A percentile compares a stretch with the other conserved stretches of the same genome.
Evolutionary conservation across 176 grass and related monocot species (phyloP).

Genomic region (Pharus latifolius): DNA sequence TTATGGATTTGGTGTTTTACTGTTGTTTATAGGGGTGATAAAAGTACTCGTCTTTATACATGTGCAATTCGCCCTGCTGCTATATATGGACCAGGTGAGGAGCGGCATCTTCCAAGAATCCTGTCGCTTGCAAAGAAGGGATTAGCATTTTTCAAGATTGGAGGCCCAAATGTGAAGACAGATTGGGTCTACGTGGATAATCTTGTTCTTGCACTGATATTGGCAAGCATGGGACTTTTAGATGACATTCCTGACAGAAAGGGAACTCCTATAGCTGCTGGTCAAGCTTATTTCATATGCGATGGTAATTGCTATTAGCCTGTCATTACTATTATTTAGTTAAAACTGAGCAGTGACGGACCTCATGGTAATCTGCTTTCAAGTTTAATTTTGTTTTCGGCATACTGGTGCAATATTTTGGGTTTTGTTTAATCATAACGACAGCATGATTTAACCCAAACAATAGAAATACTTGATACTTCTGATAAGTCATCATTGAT

Average conservation of each 20-base stretch:
- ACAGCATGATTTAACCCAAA: neutral
- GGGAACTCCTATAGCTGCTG: slow-evolving; percentile 61
- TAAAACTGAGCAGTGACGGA: neutral
- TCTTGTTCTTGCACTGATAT: slow-evolving; percentile 87
- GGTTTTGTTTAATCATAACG: neutral
- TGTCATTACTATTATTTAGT: neutral
- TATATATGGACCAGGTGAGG: slow-evolving; percentile 90
- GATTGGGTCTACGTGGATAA: slow-evolving; percentile 95
- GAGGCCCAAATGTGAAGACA: slow-evolving; percentile 61
- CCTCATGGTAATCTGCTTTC: neutral
- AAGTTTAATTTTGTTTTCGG: neutral
- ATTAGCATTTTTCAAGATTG: slow-evolving; percentile 66
- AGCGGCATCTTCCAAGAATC: slow-evolving; percentile 84
- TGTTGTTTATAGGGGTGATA: slow-evolving; percentile 20
- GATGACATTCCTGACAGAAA: slow-evolving; percentile 66
- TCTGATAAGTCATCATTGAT: neutral
- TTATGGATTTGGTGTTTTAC: slow-evolving; percentile 7
- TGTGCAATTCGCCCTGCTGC: slow-evolving; percentile 82
- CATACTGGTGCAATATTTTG: neutral
- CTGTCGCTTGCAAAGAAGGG: slow-evolving; percentile 87
- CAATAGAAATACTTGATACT: neutral
- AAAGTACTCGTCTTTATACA: slow-evolving; percentile 52
- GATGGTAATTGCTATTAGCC: slow-evolving; percentile 58
- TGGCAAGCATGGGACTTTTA: slow-evolving; percentile 74
- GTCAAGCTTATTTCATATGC: slow-evolving; percentile 87